Evolutionary conservation across 1,284 basidiomycete species (phyloP), one percentile per base, ranked within the genome.

Genomic region (Trichosporon sp.): DNA sequence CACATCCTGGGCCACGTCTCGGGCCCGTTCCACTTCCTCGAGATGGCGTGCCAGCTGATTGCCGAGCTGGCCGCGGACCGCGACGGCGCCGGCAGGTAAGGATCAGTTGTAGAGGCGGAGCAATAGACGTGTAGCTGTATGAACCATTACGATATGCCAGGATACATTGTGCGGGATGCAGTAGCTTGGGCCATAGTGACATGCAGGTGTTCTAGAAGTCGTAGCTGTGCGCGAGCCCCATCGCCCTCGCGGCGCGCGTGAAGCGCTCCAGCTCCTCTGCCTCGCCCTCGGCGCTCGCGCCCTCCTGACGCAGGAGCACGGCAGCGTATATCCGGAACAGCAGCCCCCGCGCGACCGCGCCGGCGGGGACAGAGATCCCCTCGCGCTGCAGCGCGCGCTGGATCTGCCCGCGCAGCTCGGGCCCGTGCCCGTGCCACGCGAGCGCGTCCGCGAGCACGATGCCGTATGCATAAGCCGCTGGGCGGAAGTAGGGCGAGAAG

Each of bases 21-120:
- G 53, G 86, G 85, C 65, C 96, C 97, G 3, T 99, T 95, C 84
- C 88, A 98, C 72, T 99, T 99, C 83, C 90, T 98, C 87, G 96
- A 99, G 81, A 91, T 96, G 68, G 94, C 97, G 7, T 97, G 86
- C 71, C 77, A 85, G 69, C 81, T 88, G 66, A 88, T 88, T 62
- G 84, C 85, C 27, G 85, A 86, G 77, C 74, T 86, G 9, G 85
- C 85, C 11, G 56, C 56, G 3, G 76, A 73, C 70, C 76, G 77
- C 60, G 78, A 73, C 66, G 53, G 62, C 9, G 63, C 38, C 12
- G 63, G 38, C 3, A 29, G 38, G 63, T 47, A 60, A n/a, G 6
- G 25, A 23, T n/a, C n/a, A n/a, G 6, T 29, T 44, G 38, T 64
- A 29, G 9, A 29, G 62, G 18, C 25, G 25, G 15, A 27, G 35